Base-by-base conservation (phyloP, 345 rosid genomes). In the Euphorbia lathyris region DNA sequence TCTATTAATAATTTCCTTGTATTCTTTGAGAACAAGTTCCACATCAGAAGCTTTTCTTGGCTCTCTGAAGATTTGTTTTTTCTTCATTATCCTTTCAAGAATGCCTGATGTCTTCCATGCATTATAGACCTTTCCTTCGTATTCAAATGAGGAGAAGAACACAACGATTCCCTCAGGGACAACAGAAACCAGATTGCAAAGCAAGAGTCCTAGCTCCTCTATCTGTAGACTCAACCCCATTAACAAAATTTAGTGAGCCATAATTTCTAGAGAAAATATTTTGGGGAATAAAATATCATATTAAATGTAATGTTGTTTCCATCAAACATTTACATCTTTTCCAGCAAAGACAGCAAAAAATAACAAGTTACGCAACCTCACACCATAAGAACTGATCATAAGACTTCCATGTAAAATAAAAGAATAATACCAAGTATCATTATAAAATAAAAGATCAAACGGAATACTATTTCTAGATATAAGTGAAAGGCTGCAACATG, bases 71-170 rank as follows among this genome's bases (percentile, higher is more conserved):
- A 94, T 71, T 9, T 74, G 78, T 57, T 94, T 94, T 83, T 80
- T 90, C 86, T 83, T 94, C 86, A 48, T 66, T 48, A 94, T 86
- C 82, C 98, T 87, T 73, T 72, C 78, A 6, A 94, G 90, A 69
- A 90, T 91, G 78, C 92, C 97, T 12, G 85, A 87, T 72, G 76
- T 68, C 77, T 85, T 88, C 98, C 98, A 94, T 42, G 87, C 81
- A 73, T 78, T 76, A 78, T 86, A 86, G 66, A 91, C 95, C 81
- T 81, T 87, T 43, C 76, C 82, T 86, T 91, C 95, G 50, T 91
- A 90, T 43, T 91, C 97, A 76, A 87, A 94, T 57, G 98, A 94
- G 63, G 98, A 88, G 82, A 94, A 91, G 89, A 94, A 94, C 77
- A 90, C 91, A 56, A 94, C 83, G 36, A 91, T 84, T 76, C 98